phyloP scores from a whole-genome alignment of 768 basidiomycete species.

The Inosperma sp. region DNA sequence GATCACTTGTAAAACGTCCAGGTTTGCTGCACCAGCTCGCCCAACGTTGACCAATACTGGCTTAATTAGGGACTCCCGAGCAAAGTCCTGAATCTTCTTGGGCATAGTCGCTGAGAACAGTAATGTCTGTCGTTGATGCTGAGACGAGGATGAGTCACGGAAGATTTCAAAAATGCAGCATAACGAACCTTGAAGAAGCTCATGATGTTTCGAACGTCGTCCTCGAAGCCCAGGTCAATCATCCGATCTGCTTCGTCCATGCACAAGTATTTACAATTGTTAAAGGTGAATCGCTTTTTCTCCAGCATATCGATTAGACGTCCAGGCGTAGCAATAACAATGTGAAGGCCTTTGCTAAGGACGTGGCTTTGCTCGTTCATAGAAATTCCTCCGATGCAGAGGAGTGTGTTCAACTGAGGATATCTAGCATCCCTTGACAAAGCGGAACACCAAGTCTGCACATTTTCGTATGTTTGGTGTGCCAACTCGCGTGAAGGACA shows the following conservation, averaged over 20 bases:
- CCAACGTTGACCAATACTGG: constrained; percentile 97
- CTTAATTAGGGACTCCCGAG: constrained; percentile 90
- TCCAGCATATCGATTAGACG: constrained; percentile 97
- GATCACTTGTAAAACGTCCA: constrained; percentile 94
- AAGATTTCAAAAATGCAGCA: background rate
- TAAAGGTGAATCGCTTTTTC: constrained; percentile 88
- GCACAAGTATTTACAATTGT: constrained; percentile 92
- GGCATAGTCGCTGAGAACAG: constrained; percentile 99
- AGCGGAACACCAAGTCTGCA: constrained; percentile 79
- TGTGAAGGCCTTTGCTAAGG: constrained; percentile 85
- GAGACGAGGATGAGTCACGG: constrained; percentile 10
- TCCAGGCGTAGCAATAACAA: constrained; percentile 96
- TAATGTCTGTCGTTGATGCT: constrained; percentile 95
- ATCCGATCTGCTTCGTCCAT: constrained; percentile 99
- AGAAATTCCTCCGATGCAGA: constrained; percentile 97
- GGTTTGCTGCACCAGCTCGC: constrained; percentile 93
- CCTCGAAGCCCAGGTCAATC: constrained; percentile 99
- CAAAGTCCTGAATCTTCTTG: constrained; percentile 97
- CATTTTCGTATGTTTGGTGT: constrained; percentile 94
- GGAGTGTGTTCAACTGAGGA: constrained; percentile 79
- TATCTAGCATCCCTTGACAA: constrained; percentile 77
- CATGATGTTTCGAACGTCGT: constrained; percentile 98
- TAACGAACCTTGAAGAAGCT: constrained; percentile 87
- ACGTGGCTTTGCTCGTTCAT: constrained; percentile 97
- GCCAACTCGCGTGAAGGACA: constrained; percentile 98